phyloP scores from a whole-genome alignment of 2,329 filamentous ascomycete species.

The Xylaria sp. region DNA sequence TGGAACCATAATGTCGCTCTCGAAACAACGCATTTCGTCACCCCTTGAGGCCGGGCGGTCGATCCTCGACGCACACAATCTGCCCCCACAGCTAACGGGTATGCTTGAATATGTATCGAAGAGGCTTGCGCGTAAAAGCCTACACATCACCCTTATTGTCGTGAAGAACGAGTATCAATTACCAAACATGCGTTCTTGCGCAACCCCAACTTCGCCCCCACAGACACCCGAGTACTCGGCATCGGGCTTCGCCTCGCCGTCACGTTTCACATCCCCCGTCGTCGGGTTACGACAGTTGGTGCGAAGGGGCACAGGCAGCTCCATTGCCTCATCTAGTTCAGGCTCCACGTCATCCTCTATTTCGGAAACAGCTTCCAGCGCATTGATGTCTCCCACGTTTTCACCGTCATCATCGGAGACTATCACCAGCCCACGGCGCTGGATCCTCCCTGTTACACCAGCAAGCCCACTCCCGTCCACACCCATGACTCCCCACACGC shows the following conservation, averaged over 20 bases:
- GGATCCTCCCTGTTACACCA: slow-evolving; percentile 52
- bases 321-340: slow-evolving; percentile 47
- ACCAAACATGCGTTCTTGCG: slow-evolving; percentile 54
- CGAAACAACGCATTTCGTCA: slow-evolving; percentile 69
- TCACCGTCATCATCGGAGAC: slow-evolving; percentile 40
- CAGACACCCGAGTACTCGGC: slow-evolving; percentile 48
- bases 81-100: slow-evolving; percentile 65
- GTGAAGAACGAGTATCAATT: slow-evolving; percentile 67
- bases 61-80: slow-evolving; percentile 66
- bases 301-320: slow-evolving; percentile 53
- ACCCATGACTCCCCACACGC: slow-evolving; percentile 61
- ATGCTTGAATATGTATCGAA: slow-evolving; percentile 70
- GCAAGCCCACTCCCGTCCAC: slow-evolving; percentile 61
- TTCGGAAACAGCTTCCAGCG: slow-evolving; percentile 37
- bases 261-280: slow-evolving; percentile 50
- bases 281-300: slow-evolving; percentile 55
- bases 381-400: slow-evolving; percentile 41
- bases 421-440: slow-evolving; percentile 44
- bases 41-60: slow-evolving; percentile 72
- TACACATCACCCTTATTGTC: slow-evolving; percentile 69
- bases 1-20: slow-evolving; percentile 49
- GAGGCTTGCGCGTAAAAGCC: slow-evolving; percentile 64
- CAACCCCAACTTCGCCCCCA: slow-evolving; percentile 48
- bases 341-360: slow-evolving; percentile 38
- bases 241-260: slow-evolving; percentile 49